A percentile compares a stretch with the other conserved stretches of the same genome.
Conservation (phyloP, 2,329 filamentous ascomycete genomes). For the Bipolaris gigantea region DNA sequence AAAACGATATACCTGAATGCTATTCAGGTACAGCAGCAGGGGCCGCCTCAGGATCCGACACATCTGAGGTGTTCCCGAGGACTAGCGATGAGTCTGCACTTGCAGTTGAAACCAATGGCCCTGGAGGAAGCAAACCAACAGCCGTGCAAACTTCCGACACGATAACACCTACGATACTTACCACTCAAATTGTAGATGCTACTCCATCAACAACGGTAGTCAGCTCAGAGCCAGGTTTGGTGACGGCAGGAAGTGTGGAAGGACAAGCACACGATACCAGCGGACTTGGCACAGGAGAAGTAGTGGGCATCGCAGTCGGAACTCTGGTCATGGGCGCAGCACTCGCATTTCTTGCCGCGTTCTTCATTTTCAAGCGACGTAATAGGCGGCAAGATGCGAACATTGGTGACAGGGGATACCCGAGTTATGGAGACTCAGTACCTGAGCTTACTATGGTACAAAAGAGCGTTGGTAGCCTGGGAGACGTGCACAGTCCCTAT, state of each 20-base stretch:
- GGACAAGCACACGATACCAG: background rate
- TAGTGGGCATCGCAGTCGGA: slow-evolving; percentile 27
- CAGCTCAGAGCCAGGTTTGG: background rate
- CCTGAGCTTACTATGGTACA: slow-evolving; percentile 31
- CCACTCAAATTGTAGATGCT: background rate
- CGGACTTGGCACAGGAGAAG: slow-evolving; percentile 18
- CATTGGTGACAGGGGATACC: slow-evolving; percentile 9
- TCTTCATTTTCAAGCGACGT: slow-evolving; percentile 36
- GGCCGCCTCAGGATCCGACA: background rate
- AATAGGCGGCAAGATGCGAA: slow-evolving; percentile 13
- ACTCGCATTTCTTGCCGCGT: slow-evolving; percentile 33
- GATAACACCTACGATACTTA: background rate
- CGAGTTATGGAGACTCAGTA: slow-evolving; percentile 23
- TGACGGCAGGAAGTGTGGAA: background rate
- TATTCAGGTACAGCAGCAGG: background rate
- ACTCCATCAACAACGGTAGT: background rate
- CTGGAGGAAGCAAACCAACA: background rate
- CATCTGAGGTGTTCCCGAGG: background rate
- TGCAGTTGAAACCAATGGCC: background rate
- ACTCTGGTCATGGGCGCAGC: slow-evolving; percentile 32
- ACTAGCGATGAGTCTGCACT: background rate
- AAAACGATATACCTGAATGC: background rate
- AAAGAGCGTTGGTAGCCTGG: slow-evolving; percentile 18
- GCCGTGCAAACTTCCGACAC: background rate
- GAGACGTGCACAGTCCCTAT: slow-evolving; percentile 26